Evolutionary conservation across 1,284 basidiomycete genomes (phyloP), one percentile per base, ranked within the genome.

Genomic region (Apiotrichum domesticum): DNA sequence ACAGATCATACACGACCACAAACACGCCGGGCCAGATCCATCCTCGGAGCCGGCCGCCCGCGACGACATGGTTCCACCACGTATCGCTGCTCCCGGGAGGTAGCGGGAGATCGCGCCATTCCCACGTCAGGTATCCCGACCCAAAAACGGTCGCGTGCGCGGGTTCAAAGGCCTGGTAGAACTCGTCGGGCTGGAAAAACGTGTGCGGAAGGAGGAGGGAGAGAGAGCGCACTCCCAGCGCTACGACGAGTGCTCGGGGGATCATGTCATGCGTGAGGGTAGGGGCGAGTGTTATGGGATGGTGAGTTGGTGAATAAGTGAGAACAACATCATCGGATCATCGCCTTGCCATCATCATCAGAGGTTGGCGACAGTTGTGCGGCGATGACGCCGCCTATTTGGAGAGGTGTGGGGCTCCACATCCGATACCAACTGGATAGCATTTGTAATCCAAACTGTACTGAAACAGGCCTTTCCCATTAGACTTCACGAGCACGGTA

Each of bases 111-210:
- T 83, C 79, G 29, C 83, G 77, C 96, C 96, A 99, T 79, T 99
- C 96, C 96, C 96, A 99, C 34, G 93, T 97, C 41, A 90, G 79
- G 68, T 87, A 84, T 1, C 93, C 96, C 74, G 90, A 92, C 35
- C 92, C 92, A 73, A 91, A 98, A 54, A 95, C 90, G 46, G 87
- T 75, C 52, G 80, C 80, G 72, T 98, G 89, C 0, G 96, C 96
- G 35, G 92, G 87, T 72, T 99, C 96, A 44, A 96, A 82, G 8
- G 92, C 84, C 72, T 99, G 96, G 68, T 87, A 98, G 77, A 90
- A 96, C 77, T 98, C 96, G 76, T 99, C 96, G 2, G 96, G 95
- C 73, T 98, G 94, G 73, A 98, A 98, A 78, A 88, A 90, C 0
- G 93, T 92, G 51, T 83, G 82, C 0, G 90, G 93, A 32, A 80